A percentile compares a stretch with the other conserved stretches of the same genome.
Conservation (phyloP, 371 early-diverging fungal genomes). For the Mortierella sp. region DNA sequence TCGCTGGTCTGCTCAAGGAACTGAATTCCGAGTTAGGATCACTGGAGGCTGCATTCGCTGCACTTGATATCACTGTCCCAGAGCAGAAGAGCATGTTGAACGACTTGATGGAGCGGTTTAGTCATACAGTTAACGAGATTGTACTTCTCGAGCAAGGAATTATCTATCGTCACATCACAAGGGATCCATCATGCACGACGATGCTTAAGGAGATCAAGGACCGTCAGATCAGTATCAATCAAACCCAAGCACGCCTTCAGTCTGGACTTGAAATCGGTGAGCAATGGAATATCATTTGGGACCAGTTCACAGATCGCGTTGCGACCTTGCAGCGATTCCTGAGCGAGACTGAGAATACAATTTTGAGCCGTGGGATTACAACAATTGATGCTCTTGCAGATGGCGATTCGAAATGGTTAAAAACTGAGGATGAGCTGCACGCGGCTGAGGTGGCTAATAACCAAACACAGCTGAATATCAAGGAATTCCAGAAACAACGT, state of each 20-base stretch:
- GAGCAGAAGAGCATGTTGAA: slow-evolving; percentile 21
- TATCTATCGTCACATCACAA: slow-evolving; percentile 27
- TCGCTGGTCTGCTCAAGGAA: slow-evolving; percentile 6
- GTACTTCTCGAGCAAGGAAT: slow-evolving; percentile 31
- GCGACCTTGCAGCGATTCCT: slow-evolving; percentile 31
- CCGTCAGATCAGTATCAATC: slow-evolving; percentile 15
- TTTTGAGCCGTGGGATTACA: slow-evolving; percentile 32
- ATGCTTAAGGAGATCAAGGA: slow-evolving; percentile 40
- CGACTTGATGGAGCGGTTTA: slow-evolving; percentile 28
- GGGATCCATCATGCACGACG: slow-evolving; percentile 38
- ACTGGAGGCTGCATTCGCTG: slow-evolving; percentile 13
- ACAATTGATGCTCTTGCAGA: slow-evolving; percentile 41
- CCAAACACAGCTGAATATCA: slow-evolving; percentile 20
- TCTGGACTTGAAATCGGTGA: slow-evolving; percentile 48
- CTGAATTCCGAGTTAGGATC: slow-evolving; percentile 13
- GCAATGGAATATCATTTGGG: slow-evolving; percentile 54
- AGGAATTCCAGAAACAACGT: slow-evolving; percentile 43
- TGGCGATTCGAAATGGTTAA: slow-evolving; percentile 45
- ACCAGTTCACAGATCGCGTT: slow-evolving; percentile 44
- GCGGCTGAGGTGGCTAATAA: slow-evolving; percentile 41
- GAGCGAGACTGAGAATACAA: slow-evolving; percentile 31
- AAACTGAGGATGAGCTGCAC: slow-evolving; percentile 49
- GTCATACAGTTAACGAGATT: slow-evolving; percentile 30
- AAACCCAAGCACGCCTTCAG: slow-evolving; percentile 30
- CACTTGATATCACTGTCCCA: slow-evolving; percentile 25